Conservation (phyloP, 148 eudicot species). For the Rhododendron vialii region DNA sequence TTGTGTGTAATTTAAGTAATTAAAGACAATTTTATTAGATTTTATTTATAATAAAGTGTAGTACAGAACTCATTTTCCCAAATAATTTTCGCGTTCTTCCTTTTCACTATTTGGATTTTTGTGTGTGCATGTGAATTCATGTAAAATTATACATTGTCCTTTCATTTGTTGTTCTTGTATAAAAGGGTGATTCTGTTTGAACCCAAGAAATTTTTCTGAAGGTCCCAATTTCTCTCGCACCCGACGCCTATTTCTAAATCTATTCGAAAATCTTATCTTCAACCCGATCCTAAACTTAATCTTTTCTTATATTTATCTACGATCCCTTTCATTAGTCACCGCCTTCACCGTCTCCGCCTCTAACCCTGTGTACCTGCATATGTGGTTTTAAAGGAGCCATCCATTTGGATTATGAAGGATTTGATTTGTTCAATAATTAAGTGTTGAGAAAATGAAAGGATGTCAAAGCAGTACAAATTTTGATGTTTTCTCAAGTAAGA, state of each 20-base stretch:
- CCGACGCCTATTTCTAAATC: not conserved
- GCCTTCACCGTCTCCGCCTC: not conserved
- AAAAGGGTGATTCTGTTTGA: not conserved
- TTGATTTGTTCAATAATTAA: not conserved
- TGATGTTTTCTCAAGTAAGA: not conserved
- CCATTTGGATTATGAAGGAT: not conserved
- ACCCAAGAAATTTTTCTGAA: not conserved
- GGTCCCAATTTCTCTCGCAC: not conserved
- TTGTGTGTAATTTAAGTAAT: not conserved
- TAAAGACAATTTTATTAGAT: too few species aligned
- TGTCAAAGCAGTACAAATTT: too few species aligned
- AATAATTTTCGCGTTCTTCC: too few species aligned
- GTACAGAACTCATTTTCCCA: not conserved
- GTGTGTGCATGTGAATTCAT: too few species aligned
- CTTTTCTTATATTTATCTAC: not conserved
- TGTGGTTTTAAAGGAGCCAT: not conserved
- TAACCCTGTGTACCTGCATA: too few species aligned
- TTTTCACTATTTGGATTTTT: too few species aligned
- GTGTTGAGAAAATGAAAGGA: not conserved
- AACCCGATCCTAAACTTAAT: not conserved
- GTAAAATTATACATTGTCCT: too few species aligned
- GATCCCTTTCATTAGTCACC: not conserved
- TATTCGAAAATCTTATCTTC: too few species aligned
- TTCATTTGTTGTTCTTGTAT: too few species aligned
- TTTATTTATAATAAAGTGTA: not conserved